phyloP scores from a whole-genome alignment of 306 rosid genomes.

The Rosa multiflora region DNA sequence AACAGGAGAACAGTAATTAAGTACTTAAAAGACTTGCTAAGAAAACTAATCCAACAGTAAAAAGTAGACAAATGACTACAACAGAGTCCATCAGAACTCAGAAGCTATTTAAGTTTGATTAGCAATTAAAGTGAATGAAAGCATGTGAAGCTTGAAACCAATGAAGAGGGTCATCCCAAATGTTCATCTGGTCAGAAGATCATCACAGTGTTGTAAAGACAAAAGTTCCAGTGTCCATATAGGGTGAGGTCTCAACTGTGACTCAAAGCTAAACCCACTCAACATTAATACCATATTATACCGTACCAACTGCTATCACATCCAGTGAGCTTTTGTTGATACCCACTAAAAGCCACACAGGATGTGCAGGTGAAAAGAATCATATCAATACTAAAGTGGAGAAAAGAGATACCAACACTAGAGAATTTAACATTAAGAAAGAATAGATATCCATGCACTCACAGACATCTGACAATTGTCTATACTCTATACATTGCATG shows the following conservation, averaged over 20 bases:
- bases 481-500: not conserved
- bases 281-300: not conserved
- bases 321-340: not conserved
- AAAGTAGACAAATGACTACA: not conserved
- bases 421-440: not conserved
- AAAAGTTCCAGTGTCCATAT: not conserved
- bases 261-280: not conserved
- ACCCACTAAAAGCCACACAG: not conserved
- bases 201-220: not conserved
- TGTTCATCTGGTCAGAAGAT: constrained; percentile 7
- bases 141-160: not conserved
- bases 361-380: not conserved
- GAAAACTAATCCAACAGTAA: not conserved
- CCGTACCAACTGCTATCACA: not conserved
- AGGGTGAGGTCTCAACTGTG: not conserved
- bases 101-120: not conserved
- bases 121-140: not conserved
- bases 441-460: not conserved
- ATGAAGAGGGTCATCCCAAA: not conserved
- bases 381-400: not conserved
- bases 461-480: not conserved
- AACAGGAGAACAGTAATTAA: not conserved
- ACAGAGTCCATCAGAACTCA: not conserved
- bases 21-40: not conserved
- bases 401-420: not conserved